Conservation (phyloP, 345 rosid genomes). For the Sisymbrium irio region DNA sequence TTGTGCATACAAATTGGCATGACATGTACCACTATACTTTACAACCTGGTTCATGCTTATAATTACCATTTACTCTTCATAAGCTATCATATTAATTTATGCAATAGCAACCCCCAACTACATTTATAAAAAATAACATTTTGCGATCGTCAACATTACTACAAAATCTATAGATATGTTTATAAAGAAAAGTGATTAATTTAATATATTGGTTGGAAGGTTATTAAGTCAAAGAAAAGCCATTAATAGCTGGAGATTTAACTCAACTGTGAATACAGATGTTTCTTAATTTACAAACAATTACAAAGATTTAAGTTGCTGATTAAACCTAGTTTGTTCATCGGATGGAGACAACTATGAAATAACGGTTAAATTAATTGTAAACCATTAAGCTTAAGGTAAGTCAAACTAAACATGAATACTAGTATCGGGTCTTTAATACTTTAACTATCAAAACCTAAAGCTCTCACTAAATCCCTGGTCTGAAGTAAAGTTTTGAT, state of each 20-base stretch:
- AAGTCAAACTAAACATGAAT: slow-evolving; percentile 20
- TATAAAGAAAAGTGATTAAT: background rate
- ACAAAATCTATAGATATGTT: slow-evolving; percentile 7
- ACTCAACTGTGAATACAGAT: background rate
- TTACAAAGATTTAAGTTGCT: slow-evolving; percentile 5
- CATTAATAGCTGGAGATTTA: slow-evolving; percentile 25
- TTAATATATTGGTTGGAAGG: slow-evolving; percentile 31
- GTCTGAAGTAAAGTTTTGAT: background rate
- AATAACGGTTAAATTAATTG: slow-evolving; percentile 1
- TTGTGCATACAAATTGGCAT: slow-evolving; percentile 1
- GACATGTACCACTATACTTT: background rate
- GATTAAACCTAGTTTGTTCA: slow-evolving; percentile 10
- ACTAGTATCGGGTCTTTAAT: background rate
- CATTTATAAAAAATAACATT: slow-evolving; percentile 12
- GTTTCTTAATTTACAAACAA: slow-evolving; percentile 12
- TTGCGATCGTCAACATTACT: slow-evolving; percentile 18
- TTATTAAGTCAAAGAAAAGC: slow-evolving; percentile 34
- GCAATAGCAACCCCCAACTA: slow-evolving; percentile 32
- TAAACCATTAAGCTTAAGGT: background rate
- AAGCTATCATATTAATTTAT: slow-evolving; percentile 12
- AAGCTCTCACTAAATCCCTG: background rate
- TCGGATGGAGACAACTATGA: slow-evolving; percentile 5
- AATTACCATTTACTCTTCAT: slow-evolving; percentile 20
- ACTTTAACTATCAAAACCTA: background rate
- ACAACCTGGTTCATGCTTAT: slow-evolving; percentile 4